Evolutionary conservation across 2,329 filamentous ascomycete species (phyloP).

Genomic region (Onygenales sp.): DNA sequence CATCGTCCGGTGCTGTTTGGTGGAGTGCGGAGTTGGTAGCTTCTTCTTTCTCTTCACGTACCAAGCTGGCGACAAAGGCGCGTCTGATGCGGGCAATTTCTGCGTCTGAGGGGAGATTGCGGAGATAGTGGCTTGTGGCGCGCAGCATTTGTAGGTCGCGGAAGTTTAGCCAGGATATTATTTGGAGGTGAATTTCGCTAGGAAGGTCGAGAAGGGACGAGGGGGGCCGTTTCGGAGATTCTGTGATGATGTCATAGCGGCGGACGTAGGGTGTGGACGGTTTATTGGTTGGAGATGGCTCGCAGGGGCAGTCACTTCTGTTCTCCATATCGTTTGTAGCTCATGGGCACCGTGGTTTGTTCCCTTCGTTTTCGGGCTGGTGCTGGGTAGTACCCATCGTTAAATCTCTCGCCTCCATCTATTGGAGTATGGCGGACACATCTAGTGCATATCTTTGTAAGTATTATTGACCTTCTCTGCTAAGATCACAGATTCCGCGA

Average conservation of each 20-base stretch:
- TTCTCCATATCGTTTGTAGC: too few relatives aligned
- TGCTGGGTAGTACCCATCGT: too few relatives aligned
- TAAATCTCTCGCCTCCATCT: too few relatives aligned
- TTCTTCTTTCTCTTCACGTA: conserved; percentile 5
- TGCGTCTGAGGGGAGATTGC: conserved; percentile 7
- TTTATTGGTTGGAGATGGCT: not conserved
- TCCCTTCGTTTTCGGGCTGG: too few relatives aligned
- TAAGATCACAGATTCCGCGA: too few relatives aligned
- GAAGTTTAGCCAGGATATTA: conserved; percentile 6
- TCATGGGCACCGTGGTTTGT: too few relatives aligned
- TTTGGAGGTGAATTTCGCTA: conserved; percentile 9
- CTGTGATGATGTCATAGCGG: too few relatives aligned
- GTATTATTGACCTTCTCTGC: too few relatives aligned
- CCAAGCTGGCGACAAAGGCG: conserved; percentile 2
- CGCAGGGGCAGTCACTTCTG: too few relatives aligned
- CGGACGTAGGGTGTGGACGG: too few relatives aligned
- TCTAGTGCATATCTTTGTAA: too few relatives aligned
- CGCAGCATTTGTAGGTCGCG: conserved; percentile 10
- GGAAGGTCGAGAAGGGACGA: conserved; percentile 6
- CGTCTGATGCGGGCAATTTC: conserved; percentile 5
- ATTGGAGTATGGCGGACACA: too few relatives aligned
- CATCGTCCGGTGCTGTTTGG: not conserved
- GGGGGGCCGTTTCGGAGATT: not conserved
- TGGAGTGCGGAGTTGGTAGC: not conserved
- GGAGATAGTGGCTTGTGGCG: conserved; percentile 9